These are phyloP conservation scores for Sclerospora graminicola DNA, from an alignment of 352 stramenopile genomes.

Conservation along the genomic window DNA sequence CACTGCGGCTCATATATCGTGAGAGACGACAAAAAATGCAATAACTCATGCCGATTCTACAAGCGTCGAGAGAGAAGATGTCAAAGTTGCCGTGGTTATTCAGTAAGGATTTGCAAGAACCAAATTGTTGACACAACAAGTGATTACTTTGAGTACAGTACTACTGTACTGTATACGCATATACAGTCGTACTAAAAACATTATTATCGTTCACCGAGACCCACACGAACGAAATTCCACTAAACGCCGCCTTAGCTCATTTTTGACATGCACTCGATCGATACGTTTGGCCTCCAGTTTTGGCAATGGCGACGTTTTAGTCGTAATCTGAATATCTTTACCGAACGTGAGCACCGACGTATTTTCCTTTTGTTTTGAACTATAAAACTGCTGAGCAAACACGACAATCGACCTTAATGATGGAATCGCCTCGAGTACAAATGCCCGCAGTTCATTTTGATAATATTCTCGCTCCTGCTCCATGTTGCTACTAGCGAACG, in stretches of 20 bases:
- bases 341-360: slow-evolving; percentile 56
- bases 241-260: slow-evolving; percentile 34
- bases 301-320: slow-evolving; percentile 27
- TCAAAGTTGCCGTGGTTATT: too few species aligned
- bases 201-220: background rate
- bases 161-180: too few species aligned
- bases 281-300: slow-evolving; percentile 59
- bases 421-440: slow-evolving; percentile 26
- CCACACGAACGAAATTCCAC: background rate
- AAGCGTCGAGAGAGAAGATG: too few species aligned
- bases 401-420: slow-evolving; percentile 27
- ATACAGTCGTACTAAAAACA: too few species aligned
- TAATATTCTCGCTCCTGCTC: slow-evolving; percentile 41
- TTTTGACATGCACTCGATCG: slow-evolving; percentile 34
- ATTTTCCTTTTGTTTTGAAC: slow-evolving; percentile 12
- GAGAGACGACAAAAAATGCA: too few species aligned
- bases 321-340: slow-evolving; percentile 55
- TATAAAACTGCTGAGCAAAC: slow-evolving; percentile 60
- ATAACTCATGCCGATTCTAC: too few species aligned
- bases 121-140: too few species aligned
- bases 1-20: too few species aligned
- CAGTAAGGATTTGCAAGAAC: too few species aligned
- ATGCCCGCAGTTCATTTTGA: slow-evolving; percentile 45
- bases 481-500: slow-evolving; percentile 21
- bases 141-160: too few species aligned